Evolutionary conservation across 1,284 basidiomycete species (phyloP).

Genomic region (Boletellus sp.): DNA sequence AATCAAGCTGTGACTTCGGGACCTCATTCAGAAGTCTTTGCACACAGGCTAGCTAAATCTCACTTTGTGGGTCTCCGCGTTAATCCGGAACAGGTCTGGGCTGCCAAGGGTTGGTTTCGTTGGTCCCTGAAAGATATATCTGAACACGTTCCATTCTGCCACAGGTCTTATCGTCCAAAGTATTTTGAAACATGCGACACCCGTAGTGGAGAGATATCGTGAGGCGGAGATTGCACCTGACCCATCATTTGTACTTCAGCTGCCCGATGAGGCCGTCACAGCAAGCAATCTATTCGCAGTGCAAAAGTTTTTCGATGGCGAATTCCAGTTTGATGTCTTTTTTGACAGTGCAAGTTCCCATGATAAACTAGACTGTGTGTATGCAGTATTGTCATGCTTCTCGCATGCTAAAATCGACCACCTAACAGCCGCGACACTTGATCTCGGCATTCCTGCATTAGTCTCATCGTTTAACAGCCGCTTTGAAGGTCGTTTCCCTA

Average conservation of each 20-base stretch:
- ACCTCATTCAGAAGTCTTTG: conserved; percentile 57
- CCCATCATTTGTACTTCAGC: conserved; percentile 71
- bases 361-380: conserved; percentile 59
- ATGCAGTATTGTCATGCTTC: not conserved
- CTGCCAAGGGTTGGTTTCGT: conserved; percentile 64
- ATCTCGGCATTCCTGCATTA: conserved; percentile 68
- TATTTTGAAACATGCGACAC: conserved; percentile 57
- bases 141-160: conserved; percentile 1
- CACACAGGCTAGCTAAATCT: conserved; percentile 64
- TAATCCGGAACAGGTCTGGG: conserved; percentile 71
- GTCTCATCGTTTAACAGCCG: conserved; percentile 59
- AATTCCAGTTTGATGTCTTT: conserved; percentile 84
- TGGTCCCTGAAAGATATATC: not conserved
- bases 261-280: conserved; percentile 70
- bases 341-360: conserved; percentile 71
- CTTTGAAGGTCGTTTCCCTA: conserved; percentile 69
- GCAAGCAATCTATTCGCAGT: conserved; percentile 81
- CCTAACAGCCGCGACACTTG: conserved; percentile 50
- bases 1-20: conserved; percentile 54
- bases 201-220: conserved; percentile 53
- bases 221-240: conserved; percentile 59
- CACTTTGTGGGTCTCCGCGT: conserved; percentile 68
- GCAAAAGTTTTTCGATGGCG: conserved; percentile 81
- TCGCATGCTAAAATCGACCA: conserved; percentile 12
- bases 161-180: conserved; percentile 66